Percentiles rank a stretch among this genome's conserved stretches.
These are phyloP conservation scores for Nepenthes mirabilis DNA, from an alignment of 148 eudicot genomes.

Conservation along the genomic window DNA sequence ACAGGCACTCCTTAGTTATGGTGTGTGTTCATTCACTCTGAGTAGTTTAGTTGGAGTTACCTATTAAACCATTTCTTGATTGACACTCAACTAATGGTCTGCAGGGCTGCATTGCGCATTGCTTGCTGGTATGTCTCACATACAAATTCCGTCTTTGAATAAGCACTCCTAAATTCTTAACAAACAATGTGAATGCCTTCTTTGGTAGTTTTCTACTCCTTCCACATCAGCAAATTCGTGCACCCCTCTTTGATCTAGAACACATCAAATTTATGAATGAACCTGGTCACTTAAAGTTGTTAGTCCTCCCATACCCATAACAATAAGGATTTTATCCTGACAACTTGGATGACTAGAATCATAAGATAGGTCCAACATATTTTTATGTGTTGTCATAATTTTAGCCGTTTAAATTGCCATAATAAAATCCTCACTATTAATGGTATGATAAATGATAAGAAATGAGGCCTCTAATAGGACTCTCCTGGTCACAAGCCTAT, in stretches of 20 bases:
- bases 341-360: no score
- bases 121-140: constrained; percentile 70
- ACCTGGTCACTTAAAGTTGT: no score
- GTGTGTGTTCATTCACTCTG: constrained; percentile 24
- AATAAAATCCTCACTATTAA: no score
- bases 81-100: constrained; percentile 9
- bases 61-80: not conserved
- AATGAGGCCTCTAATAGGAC: no score
- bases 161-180: not conserved
- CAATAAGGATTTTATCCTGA: no score
- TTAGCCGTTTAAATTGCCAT: no score
- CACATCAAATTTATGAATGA: no score
- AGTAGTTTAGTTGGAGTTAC: not conserved
- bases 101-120: constrained; percentile 92
- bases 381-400: no score
- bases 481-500: no score
- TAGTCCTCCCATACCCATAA: no score
- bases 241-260: not conserved
- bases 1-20: constrained; percentile 86
- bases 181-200: not conserved
- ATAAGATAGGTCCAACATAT: no score
- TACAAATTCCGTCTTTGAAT: not conserved
- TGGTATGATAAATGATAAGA: no score
- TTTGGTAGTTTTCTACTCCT: not conserved
- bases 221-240: not conserved